Base-by-base conservation (phyloP, 352 stramenopile genomes). In the Phytophthora tubulina region DNA sequence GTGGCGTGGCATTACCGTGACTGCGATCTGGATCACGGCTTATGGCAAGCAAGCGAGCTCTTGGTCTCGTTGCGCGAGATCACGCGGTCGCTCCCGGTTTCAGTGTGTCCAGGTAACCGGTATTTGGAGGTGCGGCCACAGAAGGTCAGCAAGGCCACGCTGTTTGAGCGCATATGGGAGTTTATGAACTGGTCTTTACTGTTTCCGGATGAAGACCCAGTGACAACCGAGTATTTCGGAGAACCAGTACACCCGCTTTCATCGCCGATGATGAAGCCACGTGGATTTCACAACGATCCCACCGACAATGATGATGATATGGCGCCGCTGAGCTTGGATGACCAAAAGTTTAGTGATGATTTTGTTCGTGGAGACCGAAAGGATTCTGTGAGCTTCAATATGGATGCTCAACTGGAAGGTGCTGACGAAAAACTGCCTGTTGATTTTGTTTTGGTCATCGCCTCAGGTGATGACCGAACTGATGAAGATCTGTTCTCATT, bases 31-130 rank as follows among this genome's bases (percentile, higher is more conserved):
- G 88, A 97, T 56, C 90, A 96, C 56, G 91, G 91, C 0, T 67
- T 92, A 46, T 97, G 91, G 92, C 91, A 98, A 83, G 92, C 92
- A 3, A 97, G 92, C 62, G 92, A 98, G 61, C 77, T 98, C 58
- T 58, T 95, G 51, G 86, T 94, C 13, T 91, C 88, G 0, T 59
- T 95, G 15, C 86, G 88, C 3, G 88, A 95, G 48, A 83, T 95
- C 46, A 93, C 88, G 17, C 74, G 86, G 30, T 88, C 85, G 3
- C 66, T 95, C 1, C 88, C 88, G 0, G 88, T 95, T 7, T 83
- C 86, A 4, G 86, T 94, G n/a, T 87, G 80, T 48, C 88, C 88
- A 21, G 88, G 88, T 8, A 93, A 93, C 36, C 84, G 88, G 0
- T 88, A 90, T 63, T 50, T 95, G 6, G 88, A 95, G 72, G 80